phyloP scores from a whole-genome alignment of 352 stramenopile genomes.

The Globisporangium iwayamae region DNA sequence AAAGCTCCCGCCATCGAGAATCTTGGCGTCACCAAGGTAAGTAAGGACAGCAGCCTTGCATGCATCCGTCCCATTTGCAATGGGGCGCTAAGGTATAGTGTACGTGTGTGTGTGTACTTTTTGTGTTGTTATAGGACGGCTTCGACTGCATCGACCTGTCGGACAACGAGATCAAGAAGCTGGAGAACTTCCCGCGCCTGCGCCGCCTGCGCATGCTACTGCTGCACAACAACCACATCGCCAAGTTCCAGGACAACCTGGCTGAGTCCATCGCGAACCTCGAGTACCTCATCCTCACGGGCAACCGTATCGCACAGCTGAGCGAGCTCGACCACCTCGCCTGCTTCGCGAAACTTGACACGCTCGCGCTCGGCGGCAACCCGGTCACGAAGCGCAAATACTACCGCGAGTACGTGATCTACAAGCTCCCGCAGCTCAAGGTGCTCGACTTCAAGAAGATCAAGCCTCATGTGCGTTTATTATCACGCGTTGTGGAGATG shows the following conservation, averaged over 20 bases:
- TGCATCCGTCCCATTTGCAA: neutral
- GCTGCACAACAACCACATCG: constrained; percentile 92
- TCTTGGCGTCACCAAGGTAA: constrained; percentile 87
- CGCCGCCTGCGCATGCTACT: constrained; percentile 89
- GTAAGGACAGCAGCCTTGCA: neutral
- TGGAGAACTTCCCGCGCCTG: constrained; percentile 92
- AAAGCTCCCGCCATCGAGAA: constrained; percentile 93
- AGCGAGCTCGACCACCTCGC: constrained; percentile 81
- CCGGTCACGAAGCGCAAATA: constrained; percentile 87
- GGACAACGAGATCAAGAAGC: constrained; percentile 94
- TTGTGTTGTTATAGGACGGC: constrained; percentile 55
- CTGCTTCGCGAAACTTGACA: constrained; percentile 82
- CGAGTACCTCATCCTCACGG: constrained; percentile 88
- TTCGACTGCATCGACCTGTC: constrained; percentile 94
- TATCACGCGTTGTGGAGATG: neutral
- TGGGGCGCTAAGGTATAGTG: neutral
- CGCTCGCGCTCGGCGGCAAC: constrained; percentile 83
- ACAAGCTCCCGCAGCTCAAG: constrained; percentile 84
- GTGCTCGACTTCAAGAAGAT: constrained; percentile 88
- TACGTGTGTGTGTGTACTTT: neutral
- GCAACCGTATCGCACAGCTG: constrained; percentile 83
- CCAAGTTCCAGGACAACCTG: constrained; percentile 77
- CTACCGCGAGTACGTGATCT: constrained; percentile 92
- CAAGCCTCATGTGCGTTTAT: constrained; percentile 52
- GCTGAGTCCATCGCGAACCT: constrained; percentile 79